Evolutionary conservation across 345 rosid genomes (phyloP).

Genomic region (Anacardium occidentale): DNA sequence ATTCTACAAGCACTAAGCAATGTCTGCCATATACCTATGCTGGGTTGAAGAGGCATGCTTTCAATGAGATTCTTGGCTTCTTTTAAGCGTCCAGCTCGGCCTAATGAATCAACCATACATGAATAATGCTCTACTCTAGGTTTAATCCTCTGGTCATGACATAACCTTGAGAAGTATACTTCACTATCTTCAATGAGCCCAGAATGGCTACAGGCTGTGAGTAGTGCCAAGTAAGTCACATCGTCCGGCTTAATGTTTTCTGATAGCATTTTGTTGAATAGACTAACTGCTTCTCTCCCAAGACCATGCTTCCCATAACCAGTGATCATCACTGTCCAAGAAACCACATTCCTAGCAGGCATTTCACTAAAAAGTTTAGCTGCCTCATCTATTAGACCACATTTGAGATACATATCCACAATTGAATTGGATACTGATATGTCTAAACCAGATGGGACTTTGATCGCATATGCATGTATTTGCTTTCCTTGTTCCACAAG

Average conservation of each 20-base stretch:
- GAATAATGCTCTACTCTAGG: constrained; percentile 80
- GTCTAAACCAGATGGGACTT: constrained; percentile 64
- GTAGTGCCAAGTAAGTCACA: constrained; percentile 74
- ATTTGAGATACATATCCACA: constrained; percentile 89
- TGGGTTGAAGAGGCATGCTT: constrained; percentile 63
- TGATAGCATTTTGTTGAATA: constrained; percentile 53
- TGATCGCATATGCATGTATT: constrained; percentile 62
- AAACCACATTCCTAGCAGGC: constrained; percentile 61
- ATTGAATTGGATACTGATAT: constrained; percentile 64
- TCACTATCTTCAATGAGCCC: constrained; percentile 68
- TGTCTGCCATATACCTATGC: constrained; percentile 83
- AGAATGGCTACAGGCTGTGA: constrained; percentile 88
- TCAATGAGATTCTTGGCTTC: constrained; percentile 72
- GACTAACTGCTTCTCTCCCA: constrained; percentile 53
- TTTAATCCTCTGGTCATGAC: constrained; percentile 36
- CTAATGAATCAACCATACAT: constrained; percentile 81
- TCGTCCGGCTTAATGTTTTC: constrained; percentile 61
- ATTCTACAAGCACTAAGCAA: constrained; percentile 80
- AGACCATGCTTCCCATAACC: constrained; percentile 93
- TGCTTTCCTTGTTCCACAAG: constrained; percentile 82
- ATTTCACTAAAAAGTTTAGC: constrained; percentile 53
- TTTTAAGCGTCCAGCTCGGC: constrained; percentile 67
- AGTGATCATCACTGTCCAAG: constrained; percentile 90
- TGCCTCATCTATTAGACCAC: constrained; percentile 73
- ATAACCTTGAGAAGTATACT: constrained; percentile 51